Percentiles rank a stretch among this genome's conserved stretches.
Evolutionary conservation across 768 basidiomycete genomes (phyloP).

Genomic region (Mycena pura): DNA sequence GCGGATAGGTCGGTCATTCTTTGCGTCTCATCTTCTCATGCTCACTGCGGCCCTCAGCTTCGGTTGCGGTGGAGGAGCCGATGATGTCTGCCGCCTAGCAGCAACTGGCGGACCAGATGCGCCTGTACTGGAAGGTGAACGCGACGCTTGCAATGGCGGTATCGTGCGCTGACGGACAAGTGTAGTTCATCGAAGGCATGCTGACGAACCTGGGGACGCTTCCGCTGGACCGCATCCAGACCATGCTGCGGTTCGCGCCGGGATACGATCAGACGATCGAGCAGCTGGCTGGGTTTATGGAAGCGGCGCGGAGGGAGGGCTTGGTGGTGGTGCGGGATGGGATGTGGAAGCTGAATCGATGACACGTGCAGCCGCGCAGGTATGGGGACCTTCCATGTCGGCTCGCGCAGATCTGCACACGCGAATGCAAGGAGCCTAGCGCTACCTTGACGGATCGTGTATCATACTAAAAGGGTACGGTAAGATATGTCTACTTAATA

Average conservation of each 20-base stretch:
- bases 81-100: constrained; percentile 67
- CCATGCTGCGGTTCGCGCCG: constrained; percentile 85
- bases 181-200: constrained; percentile 89
- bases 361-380: background rate
- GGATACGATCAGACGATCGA: constrained; percentile 83
- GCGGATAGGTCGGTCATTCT: constrained; percentile 33
- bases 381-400: too few species aligned
- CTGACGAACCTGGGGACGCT: constrained; percentile 84
- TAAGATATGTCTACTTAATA: too few species aligned
- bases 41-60: constrained; percentile 24
- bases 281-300: constrained; percentile 81
- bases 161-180: constrained; percentile 1
- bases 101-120: constrained; percentile 86
- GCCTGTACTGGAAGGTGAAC: constrained; percentile 87
- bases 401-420: too few species aligned
- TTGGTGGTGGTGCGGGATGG: constrained; percentile 74
- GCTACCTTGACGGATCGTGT: too few species aligned
- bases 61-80: constrained; percentile 48
- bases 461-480: too few species aligned
- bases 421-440: too few species aligned
- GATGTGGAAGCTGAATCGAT: constrained; percentile 61
- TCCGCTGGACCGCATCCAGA: constrained; percentile 83
- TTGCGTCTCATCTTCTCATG: background rate
- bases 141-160: background rate
- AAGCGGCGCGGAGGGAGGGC: constrained; percentile 80